A percentile compares a stretch with the other conserved stretches of the same genome.
These are phyloP conservation scores for Onygena corvina DNA, from an alignment of 2,329 filamentous ascomycete genomes.

Conservation along the genomic window DNA sequence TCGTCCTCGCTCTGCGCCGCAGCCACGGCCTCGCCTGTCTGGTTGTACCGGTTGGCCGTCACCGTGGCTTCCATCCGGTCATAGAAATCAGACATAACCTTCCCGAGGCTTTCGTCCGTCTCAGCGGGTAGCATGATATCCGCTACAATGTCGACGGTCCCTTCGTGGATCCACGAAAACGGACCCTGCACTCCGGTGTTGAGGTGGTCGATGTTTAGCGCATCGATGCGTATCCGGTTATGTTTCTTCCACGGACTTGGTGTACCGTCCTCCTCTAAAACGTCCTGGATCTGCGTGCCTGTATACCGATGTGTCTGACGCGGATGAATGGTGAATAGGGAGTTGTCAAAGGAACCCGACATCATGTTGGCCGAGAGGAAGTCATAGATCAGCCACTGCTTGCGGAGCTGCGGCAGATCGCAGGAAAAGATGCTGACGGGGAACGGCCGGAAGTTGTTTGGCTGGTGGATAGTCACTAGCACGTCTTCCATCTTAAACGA, in stretches of 20 bases:
- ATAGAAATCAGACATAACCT: conserved; percentile 95
- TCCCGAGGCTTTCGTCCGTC: conserved; percentile 73
- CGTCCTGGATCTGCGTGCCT: conserved; percentile 48
- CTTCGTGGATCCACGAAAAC: conserved; percentile 96
- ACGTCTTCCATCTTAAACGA: conserved; percentile 94
- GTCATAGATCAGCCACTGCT: conserved; percentile 97
- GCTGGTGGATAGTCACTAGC: conserved; percentile 82
- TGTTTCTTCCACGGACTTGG: conserved; percentile 86
- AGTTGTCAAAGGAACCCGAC: conserved; percentile 89
- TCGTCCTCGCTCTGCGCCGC: conserved; percentile 39
- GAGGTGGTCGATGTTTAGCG: conserved; percentile 85
- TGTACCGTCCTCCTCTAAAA: conserved; percentile 49
- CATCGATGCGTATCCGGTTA: conserved; percentile 81
- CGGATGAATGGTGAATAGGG: conserved; percentile 92
- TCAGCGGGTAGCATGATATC: conserved; percentile 92
- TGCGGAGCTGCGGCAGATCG: conserved; percentile 80
- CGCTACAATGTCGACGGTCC: conserved; percentile 89
- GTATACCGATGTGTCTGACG: conserved; percentile 74
- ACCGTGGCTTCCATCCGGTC: conserved; percentile 90
- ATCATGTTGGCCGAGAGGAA: conserved; percentile 91
- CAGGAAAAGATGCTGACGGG: conserved; percentile 92
- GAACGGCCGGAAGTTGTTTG: conserved; percentile 82
- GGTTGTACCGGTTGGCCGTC: conserved; percentile 56
- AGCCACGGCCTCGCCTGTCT: background rate
- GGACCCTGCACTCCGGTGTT: conserved; percentile 87